Evolutionary conservation across 2,329 filamentous ascomycete species (phyloP).

Genomic region (Fusarium palustre): DNA sequence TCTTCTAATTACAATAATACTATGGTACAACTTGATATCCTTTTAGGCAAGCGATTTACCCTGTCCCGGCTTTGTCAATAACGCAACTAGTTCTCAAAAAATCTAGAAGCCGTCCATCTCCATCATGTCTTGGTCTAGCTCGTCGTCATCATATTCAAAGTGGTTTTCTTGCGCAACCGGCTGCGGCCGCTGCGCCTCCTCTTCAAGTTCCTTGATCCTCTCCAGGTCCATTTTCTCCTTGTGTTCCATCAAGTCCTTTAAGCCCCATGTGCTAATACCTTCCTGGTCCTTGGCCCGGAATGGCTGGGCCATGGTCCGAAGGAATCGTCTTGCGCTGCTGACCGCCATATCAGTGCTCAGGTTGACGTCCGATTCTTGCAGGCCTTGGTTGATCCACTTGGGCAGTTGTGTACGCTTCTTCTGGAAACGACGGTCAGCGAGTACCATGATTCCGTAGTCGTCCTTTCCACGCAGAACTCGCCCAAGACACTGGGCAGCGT

Average conservation of each 20-base stretch:
- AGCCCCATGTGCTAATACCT: slow-evolving; percentile 91
- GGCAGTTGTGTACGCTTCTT: slow-evolving; percentile 92
- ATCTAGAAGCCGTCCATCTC: slow-evolving; percentile 56
- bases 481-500: slow-evolving; percentile 94
- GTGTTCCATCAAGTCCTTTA: slow-evolving; percentile 80
- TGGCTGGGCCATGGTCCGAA: slow-evolving; percentile 91
- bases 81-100: background rate
- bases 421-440: slow-evolving; percentile 92
- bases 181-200: slow-evolving; percentile 49
- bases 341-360: slow-evolving; percentile 96
- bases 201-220: slow-evolving; percentile 71
- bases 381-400: slow-evolving; percentile 94
- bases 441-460: slow-evolving; percentile 99
- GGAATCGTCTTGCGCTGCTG: slow-evolving; percentile 86
- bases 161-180: slow-evolving; percentile 50
- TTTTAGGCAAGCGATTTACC: slow-evolving; percentile 2
- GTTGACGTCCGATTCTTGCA: slow-evolving; percentile 87
- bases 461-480: slow-evolving; percentile 96
- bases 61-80: background rate
- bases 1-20: slow-evolving; percentile 18
- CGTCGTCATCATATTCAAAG: slow-evolving; percentile 65
- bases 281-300: slow-evolving; percentile 87
- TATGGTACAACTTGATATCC: slow-evolving; percentile 22
- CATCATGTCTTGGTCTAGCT: slow-evolving; percentile 68
- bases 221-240: slow-evolving; percentile 80